phyloP scores from a whole-genome alignment of 768 basidiomycete genomes.

The Mycena polygramma region DNA sequence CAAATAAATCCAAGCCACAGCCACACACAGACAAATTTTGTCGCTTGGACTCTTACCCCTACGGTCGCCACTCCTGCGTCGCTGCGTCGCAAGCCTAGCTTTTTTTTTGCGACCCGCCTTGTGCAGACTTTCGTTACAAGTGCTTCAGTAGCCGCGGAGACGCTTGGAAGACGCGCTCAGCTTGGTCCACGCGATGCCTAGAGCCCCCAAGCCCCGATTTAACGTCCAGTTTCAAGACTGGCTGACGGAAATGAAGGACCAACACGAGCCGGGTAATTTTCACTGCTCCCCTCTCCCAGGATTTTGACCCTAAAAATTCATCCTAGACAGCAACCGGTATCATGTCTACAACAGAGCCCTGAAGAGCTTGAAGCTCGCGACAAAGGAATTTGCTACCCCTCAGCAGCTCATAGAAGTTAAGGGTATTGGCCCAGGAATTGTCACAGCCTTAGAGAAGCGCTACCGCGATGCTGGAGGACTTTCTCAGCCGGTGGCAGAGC shows the following conservation, averaged over 20 bases:
- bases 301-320: background rate
- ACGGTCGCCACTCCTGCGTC: background rate
- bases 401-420: slow-evolving; percentile 15
- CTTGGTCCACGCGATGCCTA: slow-evolving; percentile 15
- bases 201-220: slow-evolving; percentile 10
- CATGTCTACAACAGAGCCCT: slow-evolving; percentile 21
- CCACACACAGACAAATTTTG: background rate
- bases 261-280: slow-evolving; percentile 11
- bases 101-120: background rate
- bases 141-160: background rate
- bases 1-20: background rate
- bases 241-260: slow-evolving; percentile 12
- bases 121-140: background rate
- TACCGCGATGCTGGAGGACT: slow-evolving; percentile 5
- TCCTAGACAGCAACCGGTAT: slow-evolving; percentile 10
- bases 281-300: too few species aligned
- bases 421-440: slow-evolving; percentile 11
- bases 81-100: background rate
- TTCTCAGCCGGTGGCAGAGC: background rate
- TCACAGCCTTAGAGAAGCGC: slow-evolving; percentile 11
- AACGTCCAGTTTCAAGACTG: slow-evolving; percentile 19
- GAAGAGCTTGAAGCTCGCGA: background rate
- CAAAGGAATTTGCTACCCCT: slow-evolving; percentile 16
- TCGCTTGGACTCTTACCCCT: background rate
- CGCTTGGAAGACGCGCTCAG: background rate